Evolutionary conservation across 495 filamentous ascomycete genomes (phyloP), one percentile per base, ranked within the genome.

Genomic region (Annulohypoxylon stygium): DNA sequence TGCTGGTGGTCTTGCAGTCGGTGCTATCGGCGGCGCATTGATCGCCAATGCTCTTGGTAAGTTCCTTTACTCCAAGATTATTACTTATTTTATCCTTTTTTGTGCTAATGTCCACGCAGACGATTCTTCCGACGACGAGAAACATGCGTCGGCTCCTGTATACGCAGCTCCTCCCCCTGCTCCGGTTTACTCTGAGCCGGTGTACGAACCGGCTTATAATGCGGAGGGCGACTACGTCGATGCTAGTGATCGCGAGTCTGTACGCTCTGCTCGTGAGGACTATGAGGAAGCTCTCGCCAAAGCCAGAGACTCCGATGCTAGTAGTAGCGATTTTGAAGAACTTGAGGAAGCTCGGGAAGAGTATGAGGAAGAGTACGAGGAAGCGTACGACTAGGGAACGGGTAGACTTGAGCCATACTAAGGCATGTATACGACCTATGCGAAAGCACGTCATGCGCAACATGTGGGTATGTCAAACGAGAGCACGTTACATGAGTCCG

Each of bases 1-100:
- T 14, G 87, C 84, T 2, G 87, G 83, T 39, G 89, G 87, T 57
- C 69, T 89, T 48, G 89, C 87, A 0, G 81, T 86, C 4, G 89
- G 89, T 61, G 84, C 83, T 47, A 77, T 86, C 53, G 89, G 83
- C 16, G 89, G 88, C 23, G 90, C 87, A 2, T 67, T 90, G 16
- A 69, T 90, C 43, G 85, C 82, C 18, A 82, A 89, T 71, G 87
- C 86, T 25, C 72, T 87, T 12, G 76, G 87, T 89, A 81, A 62
- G 84, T 80, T 58, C 16, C 16, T n/a, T 39, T n/a, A 36, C 51
- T 2, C 14, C 53, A 12, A 16, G 0, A 9, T 3, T 16, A 23
- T 23, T 23, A 23, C 20, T 23, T 23, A 23, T 23, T 23, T 23
- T 23, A 23, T 23, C 1, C 20, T 23, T 23, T 23, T 23, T 43